Conservation (phyloP, 805 yeast genomes). For the Myxozyma udenii region DNA sequence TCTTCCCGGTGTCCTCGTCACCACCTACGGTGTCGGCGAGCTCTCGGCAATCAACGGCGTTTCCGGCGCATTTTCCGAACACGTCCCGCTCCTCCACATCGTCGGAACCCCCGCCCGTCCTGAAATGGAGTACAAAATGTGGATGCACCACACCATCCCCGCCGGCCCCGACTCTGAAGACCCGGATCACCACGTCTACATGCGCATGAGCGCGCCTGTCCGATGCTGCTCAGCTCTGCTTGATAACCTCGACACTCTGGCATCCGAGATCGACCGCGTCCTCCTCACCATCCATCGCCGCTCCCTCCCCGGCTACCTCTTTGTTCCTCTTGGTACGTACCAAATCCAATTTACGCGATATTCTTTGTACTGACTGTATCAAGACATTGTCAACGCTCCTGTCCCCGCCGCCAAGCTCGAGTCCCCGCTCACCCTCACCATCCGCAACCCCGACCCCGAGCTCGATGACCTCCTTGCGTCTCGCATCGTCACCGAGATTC, state of each 20-base stretch:
- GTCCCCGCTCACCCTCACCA: constrained; percentile 36
- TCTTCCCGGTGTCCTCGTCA: constrained; percentile 62
- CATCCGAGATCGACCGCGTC: constrained; percentile 65
- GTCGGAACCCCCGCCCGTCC: constrained; percentile 68
- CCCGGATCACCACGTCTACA: constrained; percentile 68
- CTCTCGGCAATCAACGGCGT: constrained; percentile 70
- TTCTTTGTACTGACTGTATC: neutral
- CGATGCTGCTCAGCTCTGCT: constrained; percentile 57
- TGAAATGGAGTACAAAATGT: constrained; percentile 38
- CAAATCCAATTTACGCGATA: constrained; percentile 28
- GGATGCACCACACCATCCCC: constrained; percentile 44
- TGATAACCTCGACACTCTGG: constrained; percentile 46
- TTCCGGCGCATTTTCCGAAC: constrained; percentile 79
- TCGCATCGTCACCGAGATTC: constrained; percentile 50
- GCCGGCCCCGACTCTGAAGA: constrained; percentile 36
- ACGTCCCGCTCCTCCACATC: constrained; percentile 73
- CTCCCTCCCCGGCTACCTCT: constrained; percentile 79
- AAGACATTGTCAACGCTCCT: constrained; percentile 26
- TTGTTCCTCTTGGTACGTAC: constrained; percentile 69
- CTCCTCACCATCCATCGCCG: constrained; percentile 52
- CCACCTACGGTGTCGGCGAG: constrained; percentile 91
- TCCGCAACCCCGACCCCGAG: constrained; percentile 33
- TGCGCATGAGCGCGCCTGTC: constrained; percentile 55
- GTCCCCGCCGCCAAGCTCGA: constrained; percentile 39
- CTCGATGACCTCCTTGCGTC: constrained; percentile 43